Conservation (phyloP, 2,329 filamentous ascomycete genomes). For the Diaporthe sp. region DNA sequence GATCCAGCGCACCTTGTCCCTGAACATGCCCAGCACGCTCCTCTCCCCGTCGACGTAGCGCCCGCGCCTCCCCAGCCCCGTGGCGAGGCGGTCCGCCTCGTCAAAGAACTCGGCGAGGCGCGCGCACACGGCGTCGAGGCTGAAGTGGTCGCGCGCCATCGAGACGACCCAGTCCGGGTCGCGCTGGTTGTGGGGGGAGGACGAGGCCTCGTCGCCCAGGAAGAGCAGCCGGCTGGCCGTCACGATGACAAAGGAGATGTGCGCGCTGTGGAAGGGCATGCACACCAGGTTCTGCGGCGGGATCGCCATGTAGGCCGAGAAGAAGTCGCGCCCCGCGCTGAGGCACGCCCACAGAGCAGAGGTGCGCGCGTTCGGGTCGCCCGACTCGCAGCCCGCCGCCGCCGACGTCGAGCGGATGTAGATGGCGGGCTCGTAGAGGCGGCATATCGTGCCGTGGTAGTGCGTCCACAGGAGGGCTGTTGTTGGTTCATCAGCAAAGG, state of each 20-base stretch:
- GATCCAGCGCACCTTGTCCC: constrained; percentile 57
- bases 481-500: not conserved
- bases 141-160: constrained; percentile 51
- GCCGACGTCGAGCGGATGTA: constrained; percentile 45
- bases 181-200: not conserved
- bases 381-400: constrained; percentile 35
- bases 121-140: constrained; percentile 49
- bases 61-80: constrained; percentile 39
- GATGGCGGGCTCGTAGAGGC: constrained; percentile 56
- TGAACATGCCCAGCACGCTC: constrained; percentile 50
- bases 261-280: constrained; percentile 50
- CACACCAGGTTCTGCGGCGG: constrained; percentile 47
- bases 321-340: constrained; percentile 47
- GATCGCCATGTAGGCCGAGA: constrained; percentile 47
- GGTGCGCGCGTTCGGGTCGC: constrained; percentile 49
- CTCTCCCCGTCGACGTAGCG: constrained; percentile 49
- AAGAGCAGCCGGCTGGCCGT: constrained; percentile 54
- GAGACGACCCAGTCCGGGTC: constrained; percentile 54
- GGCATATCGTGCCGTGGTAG: constrained; percentile 51
- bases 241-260: constrained; percentile 53
- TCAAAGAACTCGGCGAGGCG: constrained; percentile 51
- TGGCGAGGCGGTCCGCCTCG: constrained; percentile 47
- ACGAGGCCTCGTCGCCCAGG: constrained; percentile 45
- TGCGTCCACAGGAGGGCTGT: constrained; percentile 53
- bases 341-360: constrained; percentile 56